Evolutionary conservation across 768 basidiomycete species (phyloP).

Genomic region (Naganishia onofrii): DNA sequence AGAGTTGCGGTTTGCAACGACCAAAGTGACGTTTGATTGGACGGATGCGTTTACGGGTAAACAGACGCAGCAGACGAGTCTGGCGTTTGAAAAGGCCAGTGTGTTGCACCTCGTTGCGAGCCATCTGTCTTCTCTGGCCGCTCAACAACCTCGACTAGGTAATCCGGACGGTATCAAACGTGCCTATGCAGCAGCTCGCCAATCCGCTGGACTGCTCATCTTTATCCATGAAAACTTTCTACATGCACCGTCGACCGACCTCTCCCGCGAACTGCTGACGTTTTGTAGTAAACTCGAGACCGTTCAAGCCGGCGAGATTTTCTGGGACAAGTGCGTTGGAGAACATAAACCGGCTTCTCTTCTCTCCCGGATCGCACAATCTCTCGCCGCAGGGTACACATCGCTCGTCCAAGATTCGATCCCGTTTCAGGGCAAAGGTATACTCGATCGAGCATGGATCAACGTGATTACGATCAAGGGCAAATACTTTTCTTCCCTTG

Average conservation of each 20-base stretch:
- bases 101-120: conserved; percentile 93
- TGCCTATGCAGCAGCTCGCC: conserved; percentile 84
- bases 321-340: conserved; percentile 88
- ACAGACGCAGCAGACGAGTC: conserved; percentile 86
- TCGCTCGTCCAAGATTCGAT: conserved; percentile 86
- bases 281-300: conserved; percentile 82
- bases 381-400: conserved; percentile 76
- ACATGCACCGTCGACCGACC: conserved; percentile 92
- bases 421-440: conserved; percentile 93
- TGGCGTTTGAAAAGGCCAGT: conserved; percentile 97
- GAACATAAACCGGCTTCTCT: conserved; percentile 77
- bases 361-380: conserved; percentile 77
- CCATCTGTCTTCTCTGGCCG: conserved; percentile 86
- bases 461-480: conserved; percentile 78
- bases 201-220: conserved; percentile 90
- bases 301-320: conserved; percentile 92
- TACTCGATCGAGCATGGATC: conserved; percentile 93
- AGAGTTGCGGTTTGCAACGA: conserved; percentile 93
- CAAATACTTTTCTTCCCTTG: conserved; percentile 79
- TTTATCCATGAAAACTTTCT: conserved; percentile 99
- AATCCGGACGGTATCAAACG: conserved; percentile 90
- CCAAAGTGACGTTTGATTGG: conserved; percentile 92
- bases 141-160: conserved; percentile 59
- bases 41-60: conserved; percentile 94
- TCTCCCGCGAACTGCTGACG: conserved; percentile 90